These are phyloP conservation scores for Cardiospermum halicacabum DNA, from an alignment of 345 rosid genomes.

Conservation along the genomic window DNA sequence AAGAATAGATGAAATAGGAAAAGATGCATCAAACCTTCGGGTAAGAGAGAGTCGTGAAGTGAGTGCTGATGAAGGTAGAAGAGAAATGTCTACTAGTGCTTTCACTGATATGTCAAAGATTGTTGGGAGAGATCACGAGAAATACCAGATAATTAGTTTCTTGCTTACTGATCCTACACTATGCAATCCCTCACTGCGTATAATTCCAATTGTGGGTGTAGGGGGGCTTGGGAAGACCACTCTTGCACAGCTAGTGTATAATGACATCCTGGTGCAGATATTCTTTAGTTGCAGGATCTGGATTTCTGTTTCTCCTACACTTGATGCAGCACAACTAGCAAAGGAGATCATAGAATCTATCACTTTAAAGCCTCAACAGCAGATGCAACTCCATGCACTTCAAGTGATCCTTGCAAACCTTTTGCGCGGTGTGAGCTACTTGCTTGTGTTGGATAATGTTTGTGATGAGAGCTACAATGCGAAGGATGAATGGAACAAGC, in stretches of 20 bases:
- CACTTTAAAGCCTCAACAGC: not conserved
- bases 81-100: not conserved
- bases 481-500: not conserved
- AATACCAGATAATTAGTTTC: not conserved
- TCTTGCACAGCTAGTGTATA: slow-evolving; percentile 20
- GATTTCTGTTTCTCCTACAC: slow-evolving; percentile 20
- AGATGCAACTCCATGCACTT: slow-evolving; percentile 3
- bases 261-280: slow-evolving; percentile 12
- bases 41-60: not conserved
- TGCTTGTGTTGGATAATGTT: slow-evolving; percentile 22
- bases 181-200: not conserved
- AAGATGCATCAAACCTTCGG: not conserved
- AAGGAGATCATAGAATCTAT: slow-evolving; percentile 12
- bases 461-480: slow-evolving; percentile 1
- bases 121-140: not conserved
- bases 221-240: slow-evolving; percentile 15
- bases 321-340: slow-evolving; percentile 16
- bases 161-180: not conserved
- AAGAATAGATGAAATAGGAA: not conserved
- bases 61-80: not conserved
- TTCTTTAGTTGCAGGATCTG: slow-evolving; percentile 18
- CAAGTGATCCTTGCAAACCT: not conserved
- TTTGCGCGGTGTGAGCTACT: not conserved
- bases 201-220: slow-evolving; percentile 21
- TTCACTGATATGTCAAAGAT: not conserved